A percentile compares a stretch with the other conserved stretches of the same genome.
These are phyloP conservation scores for Colletotrichum simmondsii DNA, from an alignment of 2,329 filamentous ascomycete genomes.

Conservation along the genomic window DNA sequence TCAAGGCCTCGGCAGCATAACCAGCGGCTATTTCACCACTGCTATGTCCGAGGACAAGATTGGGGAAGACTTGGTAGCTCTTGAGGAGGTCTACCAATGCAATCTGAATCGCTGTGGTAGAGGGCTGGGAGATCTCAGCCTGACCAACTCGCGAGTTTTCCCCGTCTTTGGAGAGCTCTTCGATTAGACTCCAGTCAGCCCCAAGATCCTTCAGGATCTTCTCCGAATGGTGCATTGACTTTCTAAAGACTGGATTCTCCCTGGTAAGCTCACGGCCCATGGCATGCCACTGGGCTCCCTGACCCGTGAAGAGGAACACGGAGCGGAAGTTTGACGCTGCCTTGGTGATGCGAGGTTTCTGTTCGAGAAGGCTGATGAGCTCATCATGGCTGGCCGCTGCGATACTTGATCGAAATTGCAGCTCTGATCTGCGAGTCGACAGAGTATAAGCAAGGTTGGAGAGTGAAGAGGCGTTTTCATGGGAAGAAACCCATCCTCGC, in stretches of 20 bases:
- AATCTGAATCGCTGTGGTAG: conserved; percentile 45
- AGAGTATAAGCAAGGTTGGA: conserved; percentile 29
- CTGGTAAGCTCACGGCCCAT: conserved; percentile 41
- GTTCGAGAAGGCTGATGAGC: neutral
- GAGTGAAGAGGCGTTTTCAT: neutral
- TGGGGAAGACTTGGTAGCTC: conserved; percentile 44
- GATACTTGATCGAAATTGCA: neutral
- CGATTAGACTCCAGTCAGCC: conserved; percentile 36
- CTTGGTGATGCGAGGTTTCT: neutral
- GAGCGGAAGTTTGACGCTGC: conserved; percentile 1
- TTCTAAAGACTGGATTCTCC: conserved; percentile 49
- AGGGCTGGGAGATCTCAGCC: conserved; percentile 43
- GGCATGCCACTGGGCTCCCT: conserved; percentile 40
- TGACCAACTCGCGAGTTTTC: conserved; percentile 37
- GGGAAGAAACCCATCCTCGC: neutral
- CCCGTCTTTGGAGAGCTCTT: conserved; percentile 36
- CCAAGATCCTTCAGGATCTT: conserved; percentile 36
- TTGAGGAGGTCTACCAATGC: conserved; percentile 41
- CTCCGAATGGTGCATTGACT: conserved; percentile 1
- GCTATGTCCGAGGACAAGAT: conserved; percentile 57
- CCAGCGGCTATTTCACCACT: conserved; percentile 62
- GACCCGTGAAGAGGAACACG: conserved; percentile 40
- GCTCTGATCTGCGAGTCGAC: neutral
- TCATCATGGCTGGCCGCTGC: neutral
- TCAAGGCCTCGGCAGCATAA: conserved; percentile 55